Base-by-base conservation (phyloP, 75 land plant species). In the Chamaecyparis obtusa region DNA sequence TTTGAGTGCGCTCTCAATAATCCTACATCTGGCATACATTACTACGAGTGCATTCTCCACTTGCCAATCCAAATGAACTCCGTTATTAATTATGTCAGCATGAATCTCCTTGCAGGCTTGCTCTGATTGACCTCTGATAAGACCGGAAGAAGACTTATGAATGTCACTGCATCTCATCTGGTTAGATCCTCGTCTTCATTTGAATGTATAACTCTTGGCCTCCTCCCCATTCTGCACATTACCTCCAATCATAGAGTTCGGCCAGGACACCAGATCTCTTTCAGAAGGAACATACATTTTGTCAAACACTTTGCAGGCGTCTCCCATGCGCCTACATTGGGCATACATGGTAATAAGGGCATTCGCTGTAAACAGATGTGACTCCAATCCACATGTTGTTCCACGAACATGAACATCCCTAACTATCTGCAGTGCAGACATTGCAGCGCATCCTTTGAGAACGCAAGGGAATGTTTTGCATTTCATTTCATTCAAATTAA, bases 61-160 rank as follows among this genome's bases (percentile, higher is more conserved):
- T 71, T 81, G 33, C 46, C 7, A 56, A 14, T 89, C 56, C 2
- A 36, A 60, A 56, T 89, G 89, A 27, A 87, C 24, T 69, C 90
- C 89, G 36, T 48, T 37, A 41, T 9, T 54, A 16, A 83, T 84
- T 60, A 89, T 48, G 16, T 35, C 41, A 51, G 37, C 37, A 84
- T 89, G 90, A 27, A 89, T 54, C 60, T 83, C 27, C 82, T 43
- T 43, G n/a, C n/a, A n/a, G n/a, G n/a, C n/a, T n/a, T n/a, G 43
- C 90, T 88, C 83, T 83, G 87, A n/a, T n/a, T 21, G 6, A 41
- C 24, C 41, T 44, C 83, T 43, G 49, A 39, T 44, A 39, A 39
- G 41, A 39, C 41, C 41, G 2, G 41, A 39, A 39, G 41, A 39
- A 39, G 41, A 2, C 2, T 39, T 39, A 39, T 39, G 41, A 39